Evolutionary conservation across 2,329 filamentous ascomycete genomes (phyloP).

Genomic region (Microsporum ferrugineum): DNA sequence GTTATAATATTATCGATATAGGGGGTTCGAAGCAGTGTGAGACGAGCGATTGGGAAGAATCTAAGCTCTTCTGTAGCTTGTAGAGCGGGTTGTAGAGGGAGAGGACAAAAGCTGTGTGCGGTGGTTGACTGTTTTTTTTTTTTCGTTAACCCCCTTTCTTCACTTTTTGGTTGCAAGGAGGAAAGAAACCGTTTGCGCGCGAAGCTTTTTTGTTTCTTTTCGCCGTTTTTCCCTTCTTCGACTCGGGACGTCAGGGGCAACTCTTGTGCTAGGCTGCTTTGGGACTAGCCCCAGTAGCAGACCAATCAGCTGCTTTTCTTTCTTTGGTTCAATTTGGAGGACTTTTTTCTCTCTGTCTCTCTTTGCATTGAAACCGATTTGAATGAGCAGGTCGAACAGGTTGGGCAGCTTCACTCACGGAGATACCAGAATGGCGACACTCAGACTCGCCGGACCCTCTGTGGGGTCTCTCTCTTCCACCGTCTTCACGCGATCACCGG

Average conservation of each 20-base stretch:
- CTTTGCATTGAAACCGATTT: background rate
- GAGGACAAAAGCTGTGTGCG: no score
- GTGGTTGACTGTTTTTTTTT: no score
- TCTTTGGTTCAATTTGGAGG: background rate
- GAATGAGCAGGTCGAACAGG: no score
- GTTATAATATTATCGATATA: background rate
- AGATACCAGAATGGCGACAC: background rate
- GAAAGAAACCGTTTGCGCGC: background rate
- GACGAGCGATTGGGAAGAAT: background rate
- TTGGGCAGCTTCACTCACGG: background rate
- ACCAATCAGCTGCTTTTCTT: background rate
- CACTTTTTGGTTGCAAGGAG: background rate
- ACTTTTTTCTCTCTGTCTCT: background rate
- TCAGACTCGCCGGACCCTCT: background rate
- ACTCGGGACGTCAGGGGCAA: background rate
- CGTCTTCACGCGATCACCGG: background rate
- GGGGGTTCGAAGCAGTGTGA: background rate
- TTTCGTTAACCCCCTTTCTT: background rate
- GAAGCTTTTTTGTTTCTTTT: background rate
- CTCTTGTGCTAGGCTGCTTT: background rate
- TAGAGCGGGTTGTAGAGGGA: background rate
- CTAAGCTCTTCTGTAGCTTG: background rate
- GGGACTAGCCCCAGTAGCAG: background rate
- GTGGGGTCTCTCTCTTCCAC: constrained; percentile 2
- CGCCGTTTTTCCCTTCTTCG: background rate